Conservation (phyloP, 1,284 basidiomycete species). For the Phenoliferia sp. region DNA sequence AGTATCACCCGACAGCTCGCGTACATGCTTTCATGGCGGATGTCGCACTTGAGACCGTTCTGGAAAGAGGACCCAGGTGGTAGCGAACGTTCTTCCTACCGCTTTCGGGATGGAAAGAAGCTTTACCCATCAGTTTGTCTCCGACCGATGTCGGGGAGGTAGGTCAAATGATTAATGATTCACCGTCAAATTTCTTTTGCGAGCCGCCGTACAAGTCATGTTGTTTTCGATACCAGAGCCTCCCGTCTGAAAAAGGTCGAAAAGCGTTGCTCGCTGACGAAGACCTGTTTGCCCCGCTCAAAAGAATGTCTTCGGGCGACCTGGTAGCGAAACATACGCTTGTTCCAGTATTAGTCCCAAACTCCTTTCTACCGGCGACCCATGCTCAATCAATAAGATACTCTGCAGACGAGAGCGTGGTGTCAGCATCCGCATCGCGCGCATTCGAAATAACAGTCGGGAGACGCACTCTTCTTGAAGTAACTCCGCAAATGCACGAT, state of each 20-base stretch:
- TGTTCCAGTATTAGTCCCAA: background rate
- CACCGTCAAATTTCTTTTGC: too few species aligned
- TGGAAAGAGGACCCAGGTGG: background rate
- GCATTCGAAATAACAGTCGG: background rate
- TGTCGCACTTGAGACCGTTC: background rate
- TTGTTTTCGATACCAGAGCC: too few species aligned
- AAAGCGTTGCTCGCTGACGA: too few species aligned
- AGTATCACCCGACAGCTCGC: background rate
- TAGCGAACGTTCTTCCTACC: background rate
- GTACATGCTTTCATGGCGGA: background rate
- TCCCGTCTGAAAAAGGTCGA: too few species aligned
- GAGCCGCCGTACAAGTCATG: too few species aligned
- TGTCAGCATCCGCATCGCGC: background rate
- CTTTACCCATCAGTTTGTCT: background rate
- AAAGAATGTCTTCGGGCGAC: background rate
- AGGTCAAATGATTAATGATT: too few species aligned
- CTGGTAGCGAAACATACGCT: background rate
- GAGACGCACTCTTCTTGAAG: slow-evolving; percentile 32
- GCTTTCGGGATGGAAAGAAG: background rate
- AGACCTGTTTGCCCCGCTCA: too few species aligned
- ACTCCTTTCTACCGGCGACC: background rate
- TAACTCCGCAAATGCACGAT: slow-evolving; percentile 72
- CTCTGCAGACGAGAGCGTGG: background rate
- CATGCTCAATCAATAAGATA: background rate
- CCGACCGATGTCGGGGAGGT: too few species aligned